These are phyloP conservation scores for Cutaneotrichosporon daszewskae DNA, from an alignment of 1,284 basidiomycete genomes.

Conservation along the genomic window DNA sequence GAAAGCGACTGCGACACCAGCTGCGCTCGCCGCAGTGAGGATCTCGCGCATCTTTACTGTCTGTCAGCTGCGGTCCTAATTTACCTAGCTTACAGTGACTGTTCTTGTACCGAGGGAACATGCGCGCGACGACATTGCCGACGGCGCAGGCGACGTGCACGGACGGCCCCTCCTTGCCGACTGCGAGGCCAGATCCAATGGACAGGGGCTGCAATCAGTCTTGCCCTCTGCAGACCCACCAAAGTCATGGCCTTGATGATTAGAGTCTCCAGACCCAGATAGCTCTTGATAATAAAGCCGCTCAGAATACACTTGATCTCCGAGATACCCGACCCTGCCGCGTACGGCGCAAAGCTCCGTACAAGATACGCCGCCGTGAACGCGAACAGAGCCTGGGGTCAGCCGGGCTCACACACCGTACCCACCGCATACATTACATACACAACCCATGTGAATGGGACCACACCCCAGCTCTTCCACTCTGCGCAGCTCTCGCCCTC, in stretches of 20 bases:
- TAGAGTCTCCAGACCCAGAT: conserved; percentile 81
- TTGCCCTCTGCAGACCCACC: conserved; percentile 51
- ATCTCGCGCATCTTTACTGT: conserved; percentile 93
- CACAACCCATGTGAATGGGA: conserved; percentile 71
- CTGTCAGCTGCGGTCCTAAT: neutral
- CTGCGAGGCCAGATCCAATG: conserved; percentile 95
- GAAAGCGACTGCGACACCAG: conserved; percentile 78
- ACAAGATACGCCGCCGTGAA: conserved; percentile 85
- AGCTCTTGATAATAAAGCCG: conserved; percentile 95
- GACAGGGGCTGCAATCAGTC: conserved; percentile 67
- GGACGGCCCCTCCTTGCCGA: conserved; percentile 97
- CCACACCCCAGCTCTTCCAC: conserved; percentile 86
- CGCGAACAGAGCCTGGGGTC: conserved; percentile 63
- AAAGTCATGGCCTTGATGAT: conserved; percentile 85
- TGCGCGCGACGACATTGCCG: conserved; percentile 75
- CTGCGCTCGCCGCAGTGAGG: conserved; percentile 89
- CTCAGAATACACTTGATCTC: conserved; percentile 99
- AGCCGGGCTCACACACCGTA: conserved; percentile 14
- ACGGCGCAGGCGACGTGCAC: conserved; percentile 96
- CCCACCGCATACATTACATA: conserved; percentile 85
- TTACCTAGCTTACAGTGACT: conserved; percentile 83
- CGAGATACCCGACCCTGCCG: conserved; percentile 95
- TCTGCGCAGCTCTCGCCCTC: conserved; percentile 78
- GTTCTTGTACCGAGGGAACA: conserved; percentile 74
- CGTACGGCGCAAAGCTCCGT: conserved; percentile 81